Evolutionary conservation across 108 stramenopile genomes (phyloP), one percentile per base, ranked within the genome.

Genomic region (Nannochloropsis gaditana): DNA sequence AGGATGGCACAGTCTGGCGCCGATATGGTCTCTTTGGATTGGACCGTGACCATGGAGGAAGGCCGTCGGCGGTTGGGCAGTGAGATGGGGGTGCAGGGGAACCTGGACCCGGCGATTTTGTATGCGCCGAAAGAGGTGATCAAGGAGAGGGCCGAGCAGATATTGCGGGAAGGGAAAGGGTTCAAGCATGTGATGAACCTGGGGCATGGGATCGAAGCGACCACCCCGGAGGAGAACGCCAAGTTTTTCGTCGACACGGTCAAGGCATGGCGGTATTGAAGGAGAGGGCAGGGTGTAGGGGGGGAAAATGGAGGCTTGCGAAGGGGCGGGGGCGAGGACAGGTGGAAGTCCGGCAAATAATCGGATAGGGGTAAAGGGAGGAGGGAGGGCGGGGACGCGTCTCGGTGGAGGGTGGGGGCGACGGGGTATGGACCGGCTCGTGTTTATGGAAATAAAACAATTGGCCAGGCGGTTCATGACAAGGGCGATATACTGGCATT

Each of bases 141-240:
- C 90, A 90, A 94, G 90, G 95, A 97, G 90, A 92, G 95, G 17
- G 92, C 98, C 19, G 93, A 96, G 83, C 96, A 96, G 85, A 97
- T 99, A 50, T 84, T 98, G 84, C 93, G 90, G 84, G 96, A 95
- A 21, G 96, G 94, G 17, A 93, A 91, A 45, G 96, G 96, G 9
- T 83, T 83, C 10, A 88, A 86, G 43, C 98, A 98, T 86, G 95
- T 97, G 5, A 98, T 98, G 98, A 98, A 98, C 91, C 90, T 98
- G 82, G 98, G 98, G 79, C 98, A 98, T 91, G 98, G 98, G 42
- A 98, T 98, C 85, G 96, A 98, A 80, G 96, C 97, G 43, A 91
- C 90, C 59, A 98, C 98, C 42, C 90, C 95, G 2, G 98, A 98
- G 83, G 96, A 96, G 84, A 96, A 97, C 85, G 96, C 97, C 21